Evolutionary conservation across 176 grass and related monocot species (phyloP).

Genomic region (Avena eriantha): DNA sequence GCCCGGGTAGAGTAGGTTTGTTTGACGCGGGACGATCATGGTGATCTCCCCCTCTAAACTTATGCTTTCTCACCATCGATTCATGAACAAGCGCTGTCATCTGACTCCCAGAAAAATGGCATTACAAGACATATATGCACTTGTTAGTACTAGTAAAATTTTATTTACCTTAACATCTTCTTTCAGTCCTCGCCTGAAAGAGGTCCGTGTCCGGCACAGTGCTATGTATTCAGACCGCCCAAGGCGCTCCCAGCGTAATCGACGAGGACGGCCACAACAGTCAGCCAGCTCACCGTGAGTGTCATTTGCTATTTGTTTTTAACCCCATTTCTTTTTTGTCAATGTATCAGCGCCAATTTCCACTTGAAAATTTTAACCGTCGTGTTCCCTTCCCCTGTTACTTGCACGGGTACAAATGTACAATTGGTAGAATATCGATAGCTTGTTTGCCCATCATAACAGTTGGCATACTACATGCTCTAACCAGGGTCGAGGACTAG

Average conservation of each 20-base stretch:
- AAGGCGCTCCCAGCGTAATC: not conserved
- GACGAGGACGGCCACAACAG: not conserved
- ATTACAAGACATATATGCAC: not conserved
- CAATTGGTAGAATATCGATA: too few species aligned
- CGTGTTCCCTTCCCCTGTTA: not conserved
- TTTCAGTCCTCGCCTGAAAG: not conserved
- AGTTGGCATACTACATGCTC: not conserved
- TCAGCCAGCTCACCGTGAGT: not conserved
- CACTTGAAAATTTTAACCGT: not conserved
- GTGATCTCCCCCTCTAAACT: not conserved
- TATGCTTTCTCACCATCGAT: not conserved
- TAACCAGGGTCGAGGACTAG: not conserved
- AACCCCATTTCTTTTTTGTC: not conserved
- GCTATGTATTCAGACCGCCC: slow-evolving; percentile 31
- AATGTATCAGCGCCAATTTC: not conserved
- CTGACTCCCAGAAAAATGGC: not conserved
- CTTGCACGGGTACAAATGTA: not conserved
- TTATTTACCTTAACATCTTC: not conserved
- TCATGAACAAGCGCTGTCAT: not conserved
- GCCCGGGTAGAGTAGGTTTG: not conserved
- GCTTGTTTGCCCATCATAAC: too few species aligned
- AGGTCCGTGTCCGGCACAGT: slow-evolving; percentile 2
- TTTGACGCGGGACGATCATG: not conserved
- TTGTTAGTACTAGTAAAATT: not conserved
- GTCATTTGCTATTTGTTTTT: not conserved